These are phyloP conservation scores for Rhizopus delemar DNA, from an alignment of 371 early-diverging fungal genomes.

Conservation along the genomic window DNA sequence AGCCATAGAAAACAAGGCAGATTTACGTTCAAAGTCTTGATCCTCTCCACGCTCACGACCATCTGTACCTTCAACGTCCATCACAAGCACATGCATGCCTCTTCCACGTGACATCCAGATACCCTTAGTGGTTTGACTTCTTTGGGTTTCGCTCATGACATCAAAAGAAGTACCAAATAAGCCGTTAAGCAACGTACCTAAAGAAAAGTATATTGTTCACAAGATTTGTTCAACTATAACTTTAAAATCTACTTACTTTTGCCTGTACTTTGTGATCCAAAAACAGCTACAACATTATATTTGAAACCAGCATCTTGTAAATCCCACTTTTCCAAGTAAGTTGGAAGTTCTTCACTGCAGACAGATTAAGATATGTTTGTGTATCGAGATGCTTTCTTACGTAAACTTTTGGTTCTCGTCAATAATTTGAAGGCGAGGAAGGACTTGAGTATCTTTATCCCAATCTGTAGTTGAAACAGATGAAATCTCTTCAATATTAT, in stretches of 20 bases:
- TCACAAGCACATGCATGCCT: constrained; percentile 84
- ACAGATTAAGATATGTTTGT: background rate
- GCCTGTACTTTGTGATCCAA: constrained; percentile 98
- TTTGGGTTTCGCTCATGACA: constrained; percentile 85
- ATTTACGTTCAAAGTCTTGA: constrained; percentile 98
- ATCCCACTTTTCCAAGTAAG: constrained; percentile 86
- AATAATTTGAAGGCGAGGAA: constrained; percentile 78
- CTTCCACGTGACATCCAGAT: constrained; percentile 93
- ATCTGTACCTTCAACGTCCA: constrained; percentile 99
- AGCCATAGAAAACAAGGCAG: constrained; percentile 96
- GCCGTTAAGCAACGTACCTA: constrained; percentile 92
- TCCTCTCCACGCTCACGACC: constrained; percentile 98
- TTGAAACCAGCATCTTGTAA: constrained; percentile 87
- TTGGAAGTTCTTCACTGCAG: constrained; percentile 61
- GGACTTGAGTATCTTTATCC: constrained; percentile 33
- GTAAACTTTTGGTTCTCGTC: constrained; percentile 84
- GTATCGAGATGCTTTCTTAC: constrained; percentile 36
- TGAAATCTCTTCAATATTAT: background rate
- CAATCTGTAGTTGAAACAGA: constrained; percentile 18
- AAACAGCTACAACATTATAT: constrained; percentile 95
- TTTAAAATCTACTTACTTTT: constrained; percentile 70
- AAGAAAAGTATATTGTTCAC: background rate
- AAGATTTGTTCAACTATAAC: background rate
- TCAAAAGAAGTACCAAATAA: constrained; percentile 94
- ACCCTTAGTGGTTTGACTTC: constrained; percentile 95